A percentile compares a stretch with the other conserved stretches of the same genome.
These are phyloP conservation scores for Aspergillus proliferans DNA, from an alignment of 2,329 filamentous ascomycete species.

Conservation along the genomic window DNA sequence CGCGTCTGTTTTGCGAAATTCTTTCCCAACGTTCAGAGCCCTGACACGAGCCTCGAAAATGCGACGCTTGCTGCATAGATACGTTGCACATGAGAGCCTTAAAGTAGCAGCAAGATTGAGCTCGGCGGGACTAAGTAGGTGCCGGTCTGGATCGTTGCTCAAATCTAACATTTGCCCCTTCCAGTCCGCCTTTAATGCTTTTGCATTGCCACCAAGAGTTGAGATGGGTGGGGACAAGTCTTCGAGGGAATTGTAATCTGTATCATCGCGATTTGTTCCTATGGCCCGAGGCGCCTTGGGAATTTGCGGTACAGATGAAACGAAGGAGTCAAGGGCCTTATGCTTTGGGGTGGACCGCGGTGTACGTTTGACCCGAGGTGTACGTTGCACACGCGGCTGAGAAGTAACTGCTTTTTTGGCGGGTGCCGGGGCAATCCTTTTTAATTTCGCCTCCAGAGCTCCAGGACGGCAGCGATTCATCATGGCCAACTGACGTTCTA, in stretches of 20 bases:
- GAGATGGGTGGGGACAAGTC: constrained; percentile 66
- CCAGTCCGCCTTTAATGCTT: constrained; percentile 78
- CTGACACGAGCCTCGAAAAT: constrained; percentile 76
- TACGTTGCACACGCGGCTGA: constrained; percentile 25
- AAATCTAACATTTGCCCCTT: constrained; percentile 75
- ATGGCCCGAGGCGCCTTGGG: constrained; percentile 40
- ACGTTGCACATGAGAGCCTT: constrained; percentile 77
- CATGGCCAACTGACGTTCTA: constrained; percentile 36
- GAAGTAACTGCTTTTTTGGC: constrained; percentile 20
- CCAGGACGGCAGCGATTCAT: constrained; percentile 34
- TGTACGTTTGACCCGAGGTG: constrained; percentile 32
- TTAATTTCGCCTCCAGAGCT: constrained; percentile 26
- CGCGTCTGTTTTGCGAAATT: constrained; percentile 90
- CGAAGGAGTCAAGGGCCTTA: constrained; percentile 33
- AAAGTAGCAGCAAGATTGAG: constrained; percentile 68
- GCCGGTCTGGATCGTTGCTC: constrained; percentile 60
- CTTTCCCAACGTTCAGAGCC: constrained; percentile 61
- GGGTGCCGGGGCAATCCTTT: constrained; percentile 37
- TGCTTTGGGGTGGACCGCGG: constrained; percentile 37
- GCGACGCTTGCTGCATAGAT: constrained; percentile 85
- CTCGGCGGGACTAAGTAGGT: constrained; percentile 73
- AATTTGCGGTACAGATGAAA: constrained; percentile 26
- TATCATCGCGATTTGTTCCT: constrained; percentile 69
- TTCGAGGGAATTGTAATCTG: constrained; percentile 65
- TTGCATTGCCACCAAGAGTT: constrained; percentile 60